These are phyloP conservation scores for Boletus nobilissimus DNA, from an alignment of 1,284 basidiomycete genomes.

Conservation along the genomic window DNA sequence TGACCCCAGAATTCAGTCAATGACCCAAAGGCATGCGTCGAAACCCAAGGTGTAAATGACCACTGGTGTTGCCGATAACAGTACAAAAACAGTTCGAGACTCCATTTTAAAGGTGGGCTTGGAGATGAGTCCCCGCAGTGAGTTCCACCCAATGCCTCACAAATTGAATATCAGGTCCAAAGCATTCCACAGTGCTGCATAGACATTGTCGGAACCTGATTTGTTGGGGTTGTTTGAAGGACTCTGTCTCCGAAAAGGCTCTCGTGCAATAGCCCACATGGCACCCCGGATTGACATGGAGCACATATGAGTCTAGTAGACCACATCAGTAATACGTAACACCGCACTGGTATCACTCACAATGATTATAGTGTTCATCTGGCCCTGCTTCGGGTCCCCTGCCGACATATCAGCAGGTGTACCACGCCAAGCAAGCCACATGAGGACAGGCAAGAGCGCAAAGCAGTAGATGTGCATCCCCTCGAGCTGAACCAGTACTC, in stretches of 20 bases:
- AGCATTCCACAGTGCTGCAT: conserved; percentile 36
- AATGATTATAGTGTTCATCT: conserved; percentile 32
- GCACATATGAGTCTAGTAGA: conserved; percentile 33
- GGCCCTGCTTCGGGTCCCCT: conserved; percentile 29
- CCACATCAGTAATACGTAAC: neutral
- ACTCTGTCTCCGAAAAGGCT: conserved; percentile 27
- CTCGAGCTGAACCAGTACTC: conserved; percentile 42
- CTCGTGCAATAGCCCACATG: conserved; percentile 34
- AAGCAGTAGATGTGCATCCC: conserved; percentile 36
- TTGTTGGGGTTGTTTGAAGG: neutral
- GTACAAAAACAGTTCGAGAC: conserved; percentile 30
- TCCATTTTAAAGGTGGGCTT: conserved; percentile 27
- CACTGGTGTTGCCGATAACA: conserved; percentile 16
- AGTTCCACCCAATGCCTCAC: conserved; percentile 47
- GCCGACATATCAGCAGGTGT: conserved; percentile 38
- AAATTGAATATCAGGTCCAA: conserved; percentile 38
- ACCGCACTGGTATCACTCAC: conserved; percentile 22
- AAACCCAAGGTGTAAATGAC: conserved; percentile 26
- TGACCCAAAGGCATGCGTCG: conserved; percentile 31
- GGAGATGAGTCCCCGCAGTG: conserved; percentile 36
- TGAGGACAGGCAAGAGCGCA: conserved; percentile 39
- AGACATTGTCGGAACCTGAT: conserved; percentile 14
- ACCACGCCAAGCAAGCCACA: conserved; percentile 37
- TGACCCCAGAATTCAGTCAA: conserved; percentile 56
- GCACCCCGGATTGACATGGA: conserved; percentile 27